Percentiles rank a stretch among this genome's conserved stretches.
Conservation (phyloP, 371 early-diverging fungal species). For the Lichtheimia ornata region DNA sequence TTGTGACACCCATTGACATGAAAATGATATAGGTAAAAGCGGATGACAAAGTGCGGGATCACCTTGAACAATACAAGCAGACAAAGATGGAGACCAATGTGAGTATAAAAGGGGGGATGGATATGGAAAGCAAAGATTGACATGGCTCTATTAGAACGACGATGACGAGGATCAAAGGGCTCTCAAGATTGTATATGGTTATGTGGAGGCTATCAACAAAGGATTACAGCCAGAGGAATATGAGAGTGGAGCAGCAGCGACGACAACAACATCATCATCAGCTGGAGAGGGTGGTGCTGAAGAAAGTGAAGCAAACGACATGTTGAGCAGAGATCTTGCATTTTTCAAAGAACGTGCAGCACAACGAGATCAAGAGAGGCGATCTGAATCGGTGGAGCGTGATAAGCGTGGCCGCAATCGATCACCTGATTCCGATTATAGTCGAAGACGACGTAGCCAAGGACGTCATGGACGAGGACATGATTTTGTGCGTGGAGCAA, state of each 20-base stretch:
- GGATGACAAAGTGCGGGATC: constrained; percentile 70
- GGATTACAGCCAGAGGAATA: constrained; percentile 29
- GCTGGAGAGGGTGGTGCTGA: constrained; percentile 3
- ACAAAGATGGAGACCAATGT: constrained; percentile 32
- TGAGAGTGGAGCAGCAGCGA: constrained; percentile 5
- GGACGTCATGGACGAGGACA: constrained; percentile 20
- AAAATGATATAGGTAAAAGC: constrained; percentile 55
- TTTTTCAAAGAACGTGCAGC: constrained; percentile 69
- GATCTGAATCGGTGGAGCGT: constrained; percentile 36
- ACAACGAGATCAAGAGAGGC: constrained; percentile 55
- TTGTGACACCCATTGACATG: neutral
- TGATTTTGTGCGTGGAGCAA: constrained; percentile 30
- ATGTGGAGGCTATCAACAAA: constrained; percentile 48
- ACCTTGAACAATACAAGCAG: constrained; percentile 60
- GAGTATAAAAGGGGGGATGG: constrained; percentile 14
- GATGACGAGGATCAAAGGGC: constrained; percentile 23
- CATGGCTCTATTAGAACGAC: neutral
- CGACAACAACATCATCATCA: neutral
- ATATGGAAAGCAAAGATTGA: neutral
- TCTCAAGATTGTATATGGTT: constrained; percentile 29
- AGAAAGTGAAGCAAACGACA: constrained; percentile 41
- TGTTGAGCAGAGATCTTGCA: constrained; percentile 63
- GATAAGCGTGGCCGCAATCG: constrained; percentile 21
- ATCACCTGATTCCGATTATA: constrained; percentile 21
- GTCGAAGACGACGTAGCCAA: constrained; percentile 28